Base-by-base conservation (phyloP, 2,329 filamentous ascomycete genomes). In the Ophiosphaerella korrae region DNA sequence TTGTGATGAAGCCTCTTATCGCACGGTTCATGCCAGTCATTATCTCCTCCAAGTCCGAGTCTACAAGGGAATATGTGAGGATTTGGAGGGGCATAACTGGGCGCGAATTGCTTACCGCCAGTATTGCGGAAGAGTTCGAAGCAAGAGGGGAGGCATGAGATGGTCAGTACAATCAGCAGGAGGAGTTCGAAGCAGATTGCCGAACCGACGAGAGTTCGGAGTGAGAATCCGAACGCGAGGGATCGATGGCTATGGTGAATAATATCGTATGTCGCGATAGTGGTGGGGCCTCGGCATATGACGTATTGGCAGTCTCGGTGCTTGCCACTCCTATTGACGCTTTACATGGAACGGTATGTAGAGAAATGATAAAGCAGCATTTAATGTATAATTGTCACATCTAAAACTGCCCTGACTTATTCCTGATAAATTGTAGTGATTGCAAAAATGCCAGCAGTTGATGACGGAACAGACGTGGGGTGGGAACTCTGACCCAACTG, bases 1-100 rank as follows among this genome's bases (percentile, higher is more conserved):
- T 78, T 1, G 74, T 76, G 2, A 67, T 79, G 53, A 78, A 77
- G 44, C 75, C 74, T 6, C 61, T 78, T 7, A 50, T 78, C 45
- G 57, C 63, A 7, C 67, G 62, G 13, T 52, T 71, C 37, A 70
- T 73, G 16, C 76, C 76, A 1, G 53, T 53, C 2, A 45, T 75
- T 18, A 50, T 71, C 18, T 46, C 53, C 4, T 59, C 61, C 18
- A 52, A 58, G 18, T 47, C 54, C 2, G 26, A 55, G 12, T 56
- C 62, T 35, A 57, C 57, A 24, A 51, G 51, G 13, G 57, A 63
- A 36, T 55, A 63, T 33, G 38, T 24, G 16, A 44, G 49, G 40
- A 31, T 47, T 7, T 50, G 58, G 41, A 51, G 55, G 31, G 52
- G 37, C 12, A 21, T 56, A 52, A 58, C 64, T 57, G 49, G 54